These are phyloP conservation scores for Podospora sp. DNA, from an alignment of 495 filamentous ascomycete genomes.

Conservation along the genomic window DNA sequence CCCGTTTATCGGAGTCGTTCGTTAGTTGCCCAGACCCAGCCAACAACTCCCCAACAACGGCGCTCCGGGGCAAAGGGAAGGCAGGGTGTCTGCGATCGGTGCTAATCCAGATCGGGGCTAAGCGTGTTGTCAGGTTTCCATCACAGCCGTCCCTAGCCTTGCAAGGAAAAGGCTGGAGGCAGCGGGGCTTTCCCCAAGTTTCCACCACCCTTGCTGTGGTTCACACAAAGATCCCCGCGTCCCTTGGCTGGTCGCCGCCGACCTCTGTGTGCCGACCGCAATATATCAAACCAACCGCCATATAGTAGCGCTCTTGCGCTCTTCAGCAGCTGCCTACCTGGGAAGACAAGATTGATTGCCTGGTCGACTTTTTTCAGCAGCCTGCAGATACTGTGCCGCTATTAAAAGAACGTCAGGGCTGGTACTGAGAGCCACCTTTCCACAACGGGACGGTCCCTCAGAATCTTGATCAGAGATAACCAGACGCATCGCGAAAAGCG, in stretches of 20 bases:
- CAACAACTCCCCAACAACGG: background rate
- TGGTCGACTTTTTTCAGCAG: conserved; percentile 15
- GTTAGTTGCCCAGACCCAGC: conserved; percentile 1
- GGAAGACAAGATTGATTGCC: conserved; percentile 32
- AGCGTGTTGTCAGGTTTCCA: conserved; percentile 10
- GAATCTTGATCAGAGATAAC: background rate
- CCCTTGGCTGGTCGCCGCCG: background rate
- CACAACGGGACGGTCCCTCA: background rate
- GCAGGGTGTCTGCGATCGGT: conserved; percentile 12
- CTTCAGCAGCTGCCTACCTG: conserved; percentile 31
- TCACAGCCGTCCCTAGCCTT: conserved; percentile 1
- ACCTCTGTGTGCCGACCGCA: conserved; percentile 19
- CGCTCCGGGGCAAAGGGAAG: background rate
- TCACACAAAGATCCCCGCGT: background rate
- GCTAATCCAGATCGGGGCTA: conserved; percentile 17
- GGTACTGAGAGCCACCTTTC: background rate
- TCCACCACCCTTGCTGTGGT: conserved; percentile 7
- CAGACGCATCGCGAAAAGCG: background rate
- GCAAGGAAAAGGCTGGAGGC: conserved; percentile 3
- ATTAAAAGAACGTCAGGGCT: conserved; percentile 27
- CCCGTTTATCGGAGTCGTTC: background rate
- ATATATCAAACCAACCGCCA: conserved; percentile 23
- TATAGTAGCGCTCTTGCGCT: conserved; percentile 26
- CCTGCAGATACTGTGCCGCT: conserved; percentile 14
- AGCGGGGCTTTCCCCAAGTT: conserved; percentile 21